A percentile compares a stretch with the other conserved stretches of the same genome.
phyloP scores from a whole-genome alignment of 441 rosid species.

The Populus tomentosa region DNA sequence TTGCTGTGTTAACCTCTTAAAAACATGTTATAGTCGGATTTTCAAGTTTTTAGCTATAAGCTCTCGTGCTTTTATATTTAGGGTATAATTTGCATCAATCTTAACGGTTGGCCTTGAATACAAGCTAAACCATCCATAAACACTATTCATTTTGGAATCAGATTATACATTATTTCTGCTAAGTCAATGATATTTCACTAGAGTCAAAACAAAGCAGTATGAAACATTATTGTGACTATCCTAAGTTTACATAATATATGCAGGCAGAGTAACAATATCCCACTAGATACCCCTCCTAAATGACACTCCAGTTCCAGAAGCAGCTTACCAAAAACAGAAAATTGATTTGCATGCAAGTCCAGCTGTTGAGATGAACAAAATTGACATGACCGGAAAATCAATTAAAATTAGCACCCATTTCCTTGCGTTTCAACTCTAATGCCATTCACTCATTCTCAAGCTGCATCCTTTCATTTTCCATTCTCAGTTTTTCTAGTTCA shows the following conservation, averaged over 20 bases:
- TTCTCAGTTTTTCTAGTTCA: slow-evolving; percentile 63
- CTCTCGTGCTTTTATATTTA: no score
- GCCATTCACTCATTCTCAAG: slow-evolving; percentile 77
- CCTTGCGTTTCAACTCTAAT: slow-evolving; percentile 65
- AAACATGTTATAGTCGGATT: no score
- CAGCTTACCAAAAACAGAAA: slow-evolving; percentile 24
- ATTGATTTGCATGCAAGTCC: slow-evolving; percentile 5
- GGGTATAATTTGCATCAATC: no score
- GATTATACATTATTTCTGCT: no score
- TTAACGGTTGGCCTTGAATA: no score
- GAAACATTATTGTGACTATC: slow-evolving; percentile 11
- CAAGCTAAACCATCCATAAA: no score
- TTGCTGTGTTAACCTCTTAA: no score
- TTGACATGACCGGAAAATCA: slow-evolving; percentile 9
- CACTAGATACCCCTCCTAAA: slow-evolving; percentile 12
- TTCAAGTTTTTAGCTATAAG: no score
- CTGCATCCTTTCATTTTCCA: slow-evolving; percentile 87
- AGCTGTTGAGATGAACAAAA: slow-evolving; percentile 1
- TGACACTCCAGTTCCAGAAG: slow-evolving; percentile 14
- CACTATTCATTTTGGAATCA: no score
- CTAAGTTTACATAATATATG: slow-evolving; percentile 26
- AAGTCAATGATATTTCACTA: slow-evolving; percentile 2
- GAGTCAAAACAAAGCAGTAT: slow-evolving; percentile 17
- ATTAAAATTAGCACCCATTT: slow-evolving; percentile 38
- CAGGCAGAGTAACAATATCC: slow-evolving; percentile 16